Conservation (phyloP, 306 rosid species). For the Castanea mollissima region DNA sequence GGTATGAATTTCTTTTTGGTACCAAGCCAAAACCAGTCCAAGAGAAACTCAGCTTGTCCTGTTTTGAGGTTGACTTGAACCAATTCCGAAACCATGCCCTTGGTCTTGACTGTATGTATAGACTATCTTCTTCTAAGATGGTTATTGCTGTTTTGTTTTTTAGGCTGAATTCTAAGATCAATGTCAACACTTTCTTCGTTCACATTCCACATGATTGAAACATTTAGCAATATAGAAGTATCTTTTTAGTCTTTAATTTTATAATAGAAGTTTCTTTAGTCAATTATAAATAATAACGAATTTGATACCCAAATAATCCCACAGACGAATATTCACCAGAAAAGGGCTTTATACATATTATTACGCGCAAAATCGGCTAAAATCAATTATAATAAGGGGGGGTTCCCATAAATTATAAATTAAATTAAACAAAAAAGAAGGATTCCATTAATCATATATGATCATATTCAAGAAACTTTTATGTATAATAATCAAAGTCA, state of each 20-base stretch:
- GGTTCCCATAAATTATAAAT: not conserved
- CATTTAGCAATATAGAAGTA: slow-evolving; percentile 5
- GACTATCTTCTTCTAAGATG: not conserved
- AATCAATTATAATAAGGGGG: slow-evolving; percentile 3
- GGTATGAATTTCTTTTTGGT: too few species aligned
- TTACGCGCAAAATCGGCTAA: not conserved
- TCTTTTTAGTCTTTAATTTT: not conserved
- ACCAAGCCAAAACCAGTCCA: too few species aligned
- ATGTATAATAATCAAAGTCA: not conserved
- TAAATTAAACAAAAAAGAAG: slow-evolving; percentile 1
- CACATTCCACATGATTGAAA: slow-evolving; percentile 17
- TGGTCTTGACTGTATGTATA: not conserved
- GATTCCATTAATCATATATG: slow-evolving; percentile 24
- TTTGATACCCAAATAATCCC: slow-evolving; percentile 12
- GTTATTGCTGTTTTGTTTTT: too few species aligned
- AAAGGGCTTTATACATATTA: too few species aligned
- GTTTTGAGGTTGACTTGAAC: too few species aligned
- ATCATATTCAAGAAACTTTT: slow-evolving; percentile 4
- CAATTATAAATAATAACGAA: not conserved
- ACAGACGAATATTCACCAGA: not conserved
- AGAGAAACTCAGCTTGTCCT: too few species aligned
- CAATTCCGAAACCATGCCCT: too few species aligned
- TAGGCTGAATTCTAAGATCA: too few species aligned
- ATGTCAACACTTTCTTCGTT: not conserved
- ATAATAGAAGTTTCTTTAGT: too few species aligned